Evolutionary conservation across 257 asterid genomes (phyloP), one percentile per base, ranked within the genome.

Genomic region (Rauvolfia tetraphylla): DNA sequence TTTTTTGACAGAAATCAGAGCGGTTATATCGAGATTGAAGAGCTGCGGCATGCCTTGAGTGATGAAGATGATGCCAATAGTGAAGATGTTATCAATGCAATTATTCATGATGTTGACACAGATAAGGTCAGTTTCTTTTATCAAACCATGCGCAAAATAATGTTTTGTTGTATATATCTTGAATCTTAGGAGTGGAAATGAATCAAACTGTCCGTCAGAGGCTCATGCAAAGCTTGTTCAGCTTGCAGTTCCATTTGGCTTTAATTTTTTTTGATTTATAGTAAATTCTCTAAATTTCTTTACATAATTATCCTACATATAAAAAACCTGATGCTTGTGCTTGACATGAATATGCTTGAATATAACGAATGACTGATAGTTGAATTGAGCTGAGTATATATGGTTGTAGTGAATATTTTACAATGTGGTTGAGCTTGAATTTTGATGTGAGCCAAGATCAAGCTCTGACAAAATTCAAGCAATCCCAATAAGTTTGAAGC

Each of bases 21-120:
- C 70, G 91, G 93, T 67, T 89, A 80, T 51, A 92, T 92, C 23
- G 97, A 92, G 79, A 85, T 86, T 20, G 93, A 90, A 74, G 96
- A 92, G 88, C 92, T 90, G 34, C 83, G 92, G 11, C 81, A 83
- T 62, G 93, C 95, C 79, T 78, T 92, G 80, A 80, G 85, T 25
- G 96, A 89, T 73, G 92, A 87, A 36, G 88, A 80, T 0, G 92
- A 84, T 78, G 82, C 76, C 83, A 89, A 78, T 36, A 82, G 41
- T 33, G 92, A 92, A 84, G 96, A 92, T 66, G 91, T 89, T 59
- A 79, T 86, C 82, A 68, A 18, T 22, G 93, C 92, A 76, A 92
- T 92, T 85, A 90, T 92, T 93, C 87, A 85, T 72, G 96, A 92
- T 66, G 97, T 92, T n/a, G 97, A 92, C 76, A 88, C 87, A 2